phyloP scores from a whole-genome alignment of 148 eudicot genomes.

The Cornus kousa region DNA sequence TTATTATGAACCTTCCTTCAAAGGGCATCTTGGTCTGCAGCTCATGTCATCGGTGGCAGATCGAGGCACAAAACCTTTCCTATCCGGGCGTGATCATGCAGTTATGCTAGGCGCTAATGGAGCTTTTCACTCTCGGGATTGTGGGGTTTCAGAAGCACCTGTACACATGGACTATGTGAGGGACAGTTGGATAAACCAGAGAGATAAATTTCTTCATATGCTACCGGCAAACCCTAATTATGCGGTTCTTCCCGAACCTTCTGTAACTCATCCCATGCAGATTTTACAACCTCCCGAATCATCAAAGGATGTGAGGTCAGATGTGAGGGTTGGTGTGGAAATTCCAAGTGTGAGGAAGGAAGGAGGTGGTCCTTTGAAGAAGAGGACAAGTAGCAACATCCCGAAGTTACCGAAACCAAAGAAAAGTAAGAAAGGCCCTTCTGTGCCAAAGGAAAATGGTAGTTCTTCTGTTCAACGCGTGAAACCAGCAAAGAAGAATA shows the following conservation, averaged over 20 bases:
- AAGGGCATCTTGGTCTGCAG: slow-evolving; percentile 19
- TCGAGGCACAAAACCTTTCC: slow-evolving; percentile 6
- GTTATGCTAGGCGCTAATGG: neutral
- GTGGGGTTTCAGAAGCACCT: slow-evolving; percentile 29
- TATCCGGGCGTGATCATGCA: slow-evolving; percentile 9
- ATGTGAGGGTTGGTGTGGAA: slow-evolving; percentile 19
- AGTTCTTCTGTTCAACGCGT: slow-evolving; percentile 32
- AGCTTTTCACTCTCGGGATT: slow-evolving; percentile 27
- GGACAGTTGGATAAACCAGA: slow-evolving; percentile 40
- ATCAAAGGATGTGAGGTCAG: slow-evolving; percentile 20
- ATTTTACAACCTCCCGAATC: slow-evolving; percentile 30
- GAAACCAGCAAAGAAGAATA: slow-evolving; percentile 35
- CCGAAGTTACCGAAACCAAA: slow-evolving; percentile 37
- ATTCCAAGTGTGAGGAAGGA: slow-evolving; percentile 26
- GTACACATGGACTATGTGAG: slow-evolving; percentile 41
- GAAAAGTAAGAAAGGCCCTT: slow-evolving; percentile 34
- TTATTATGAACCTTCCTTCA: slow-evolving; percentile 11
- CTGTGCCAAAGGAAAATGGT: slow-evolving; percentile 35
- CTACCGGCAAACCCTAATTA: slow-evolving; percentile 32
- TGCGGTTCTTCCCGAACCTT: slow-evolving; percentile 23
- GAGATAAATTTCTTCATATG: slow-evolving; percentile 39
- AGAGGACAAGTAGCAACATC: slow-evolving; percentile 18
- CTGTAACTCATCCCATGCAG: slow-evolving; percentile 32
- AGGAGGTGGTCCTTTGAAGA: slow-evolving; percentile 26
- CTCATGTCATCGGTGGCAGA: slow-evolving; percentile 16